phyloP scores from a whole-genome alignment of 2,329 filamentous ascomycete genomes.

The Orbilia ellipsospora region DNA sequence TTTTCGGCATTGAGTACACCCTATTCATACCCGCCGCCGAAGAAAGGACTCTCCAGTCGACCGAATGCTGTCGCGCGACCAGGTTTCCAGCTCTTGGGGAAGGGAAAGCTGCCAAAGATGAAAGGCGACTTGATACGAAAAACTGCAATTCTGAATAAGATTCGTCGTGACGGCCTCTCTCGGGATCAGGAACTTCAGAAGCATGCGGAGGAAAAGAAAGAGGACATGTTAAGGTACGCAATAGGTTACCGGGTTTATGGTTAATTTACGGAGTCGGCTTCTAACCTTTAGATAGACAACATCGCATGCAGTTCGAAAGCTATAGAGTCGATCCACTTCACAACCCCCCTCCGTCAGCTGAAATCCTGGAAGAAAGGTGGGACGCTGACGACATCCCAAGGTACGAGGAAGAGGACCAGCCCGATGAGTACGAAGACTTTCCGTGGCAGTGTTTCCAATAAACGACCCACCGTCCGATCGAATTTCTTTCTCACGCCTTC shows the following conservation, averaged over 20 bases:
- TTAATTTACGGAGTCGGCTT: background rate
- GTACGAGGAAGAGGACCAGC: conserved; percentile 53
- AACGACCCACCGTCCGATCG: background rate
- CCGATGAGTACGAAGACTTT: conserved; percentile 47
- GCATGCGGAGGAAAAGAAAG: conserved; percentile 51
- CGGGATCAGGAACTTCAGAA: conserved; percentile 48
- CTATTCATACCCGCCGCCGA: conserved; percentile 49
- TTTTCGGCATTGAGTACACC: conserved; percentile 48
- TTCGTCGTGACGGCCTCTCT: conserved; percentile 58
- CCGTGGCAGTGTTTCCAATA: conserved; percentile 54
- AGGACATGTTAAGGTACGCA: conserved; percentile 47
- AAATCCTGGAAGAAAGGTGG: conserved; percentile 54
- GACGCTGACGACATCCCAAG: conserved; percentile 52
- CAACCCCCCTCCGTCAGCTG: conserved; percentile 52
- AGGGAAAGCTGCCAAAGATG: conserved; percentile 50
- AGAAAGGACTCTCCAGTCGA: conserved; percentile 47
- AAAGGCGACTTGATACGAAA: conserved; percentile 69
- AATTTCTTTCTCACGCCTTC: conserved; percentile 10
- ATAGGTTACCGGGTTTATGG: too few species aligned
- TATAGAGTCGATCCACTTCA: conserved; percentile 50
- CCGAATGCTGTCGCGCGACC: conserved; percentile 29
- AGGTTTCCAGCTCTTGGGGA: conserved; percentile 47
- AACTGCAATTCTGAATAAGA: conserved; percentile 73
- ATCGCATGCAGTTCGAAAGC: conserved; percentile 53
- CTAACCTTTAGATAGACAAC: conserved; percentile 44